These are phyloP conservation scores for Boletus edulis DNA, from an alignment of 768 basidiomycete genomes.

Conservation along the genomic window DNA sequence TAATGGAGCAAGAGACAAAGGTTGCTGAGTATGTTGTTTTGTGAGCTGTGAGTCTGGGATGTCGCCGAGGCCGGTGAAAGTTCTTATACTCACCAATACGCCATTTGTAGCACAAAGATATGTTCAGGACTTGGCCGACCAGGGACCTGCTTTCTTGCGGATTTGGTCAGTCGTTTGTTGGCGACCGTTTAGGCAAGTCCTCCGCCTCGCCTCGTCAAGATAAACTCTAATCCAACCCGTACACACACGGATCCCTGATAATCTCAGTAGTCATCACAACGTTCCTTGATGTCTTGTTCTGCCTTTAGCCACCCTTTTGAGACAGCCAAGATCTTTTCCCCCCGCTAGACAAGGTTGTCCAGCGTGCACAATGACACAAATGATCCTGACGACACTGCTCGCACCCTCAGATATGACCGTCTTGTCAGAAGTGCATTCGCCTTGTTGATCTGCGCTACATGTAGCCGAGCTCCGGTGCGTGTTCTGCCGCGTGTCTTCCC, in stretches of 20 bases:
- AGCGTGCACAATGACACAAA: slow-evolving; percentile 17
- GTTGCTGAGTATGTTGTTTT: slow-evolving; percentile 15
- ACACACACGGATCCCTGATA: slow-evolving; percentile 9
- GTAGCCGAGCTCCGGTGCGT: slow-evolving; percentile 10
- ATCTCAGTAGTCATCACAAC: slow-evolving; percentile 31
- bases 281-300: slow-evolving; percentile 29
- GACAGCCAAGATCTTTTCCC: slow-evolving; percentile 2
- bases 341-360: slow-evolving; percentile 14
- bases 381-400: slow-evolving; percentile 9
- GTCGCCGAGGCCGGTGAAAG: slow-evolving; percentile 9
- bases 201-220: slow-evolving; percentile 11
- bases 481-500: slow-evolving; percentile 4
- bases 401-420: slow-evolving; percentile 10
- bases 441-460: slow-evolving; percentile 20
- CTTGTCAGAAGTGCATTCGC: slow-evolving; percentile 19
- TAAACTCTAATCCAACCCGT: slow-evolving; percentile 18
- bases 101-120: slow-evolving; percentile 35
- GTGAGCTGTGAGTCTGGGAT: slow-evolving; percentile 16
- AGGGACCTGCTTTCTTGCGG: slow-evolving; percentile 25
- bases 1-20: slow-evolving; percentile 20
- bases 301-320: slow-evolving; percentile 17
- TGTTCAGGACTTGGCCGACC: slow-evolving; percentile 20
- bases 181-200: slow-evolving; percentile 28
- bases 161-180: slow-evolving; percentile 37
- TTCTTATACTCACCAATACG: slow-evolving; percentile 29